phyloP scores from a whole-genome alignment of 176 grass and related monocot species.

The Areca catechu region DNA sequence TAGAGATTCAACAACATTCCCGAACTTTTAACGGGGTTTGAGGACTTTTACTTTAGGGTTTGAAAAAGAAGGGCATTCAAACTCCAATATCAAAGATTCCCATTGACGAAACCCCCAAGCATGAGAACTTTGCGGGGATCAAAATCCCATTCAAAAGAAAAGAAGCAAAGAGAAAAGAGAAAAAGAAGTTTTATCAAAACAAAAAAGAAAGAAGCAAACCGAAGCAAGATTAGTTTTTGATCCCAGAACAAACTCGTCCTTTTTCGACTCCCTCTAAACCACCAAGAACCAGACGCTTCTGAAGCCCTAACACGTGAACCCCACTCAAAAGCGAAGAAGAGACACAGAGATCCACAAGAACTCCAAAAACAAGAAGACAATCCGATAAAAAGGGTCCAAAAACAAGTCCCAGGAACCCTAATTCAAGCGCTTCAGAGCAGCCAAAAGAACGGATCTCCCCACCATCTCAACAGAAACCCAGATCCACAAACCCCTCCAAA shows the following conservation, averaged over 20 bases:
- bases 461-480: conserved; percentile 35
- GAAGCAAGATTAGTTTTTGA: too few relatives aligned
- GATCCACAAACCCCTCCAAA: conserved; percentile 22
- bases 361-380: too few relatives aligned
- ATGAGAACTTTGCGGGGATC: conserved; percentile 19
- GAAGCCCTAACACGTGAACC: too few relatives aligned
- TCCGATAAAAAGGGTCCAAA: too few relatives aligned
- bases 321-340: too few relatives aligned
- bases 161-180: background rate
- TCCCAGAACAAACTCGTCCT: too few relatives aligned
- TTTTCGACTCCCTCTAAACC: too few relatives aligned
- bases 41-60: conserved; percentile 7
- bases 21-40: too few relatives aligned
- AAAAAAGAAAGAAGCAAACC: background rate
- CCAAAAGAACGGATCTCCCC: conserved; percentile 16
- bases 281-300: too few relatives aligned
- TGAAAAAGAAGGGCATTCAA: background rate
- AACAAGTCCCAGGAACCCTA: too few relatives aligned
- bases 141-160: conserved; percentile 9
- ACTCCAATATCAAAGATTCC: conserved; percentile 10
- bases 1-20: background rate
- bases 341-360: too few relatives aligned
- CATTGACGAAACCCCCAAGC: background rate
- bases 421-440: too few relatives aligned
- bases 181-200: conserved; percentile 1